phyloP scores from a whole-genome alignment of 257 asterid species.

The Capsicum chinense region DNA sequence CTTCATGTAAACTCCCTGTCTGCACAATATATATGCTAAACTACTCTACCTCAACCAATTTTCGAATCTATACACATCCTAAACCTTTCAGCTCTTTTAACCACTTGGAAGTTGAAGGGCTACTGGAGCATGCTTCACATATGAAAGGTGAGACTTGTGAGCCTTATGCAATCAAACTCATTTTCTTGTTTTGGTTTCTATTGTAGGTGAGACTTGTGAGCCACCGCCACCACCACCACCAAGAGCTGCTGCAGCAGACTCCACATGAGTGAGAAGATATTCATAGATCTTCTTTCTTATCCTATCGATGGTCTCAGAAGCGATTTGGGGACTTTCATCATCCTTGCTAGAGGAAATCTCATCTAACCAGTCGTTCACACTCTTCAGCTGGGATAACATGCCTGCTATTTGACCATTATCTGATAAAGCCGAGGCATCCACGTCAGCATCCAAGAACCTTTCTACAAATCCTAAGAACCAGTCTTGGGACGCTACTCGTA shows the following conservation, averaged over 20 bases:
- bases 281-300: conserved; percentile 94
- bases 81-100: conserved; percentile 30
- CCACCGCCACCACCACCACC: conserved; percentile 81
- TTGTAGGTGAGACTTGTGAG: conserved; percentile 49
- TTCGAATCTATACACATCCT: conserved; percentile 38
- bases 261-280: conserved; percentile 94
- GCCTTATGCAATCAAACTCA: conserved; percentile 35
- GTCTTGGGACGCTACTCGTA: conserved; percentile 75
- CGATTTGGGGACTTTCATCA: conserved; percentile 60
- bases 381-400: conserved; percentile 89
- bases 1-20: conserved; percentile 24
- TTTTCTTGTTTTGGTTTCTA: conserved; percentile 61
- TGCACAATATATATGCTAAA: conserved; percentile 23
- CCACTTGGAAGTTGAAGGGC: conserved; percentile 37
- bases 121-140: conserved; percentile 20
- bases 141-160: conserved; percentile 17
- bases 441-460: conserved; percentile 90
- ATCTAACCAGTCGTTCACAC: conserved; percentile 96
- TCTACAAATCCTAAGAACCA: conserved; percentile 96
- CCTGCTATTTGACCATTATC: conserved; percentile 96
- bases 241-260: conserved; percentile 95
- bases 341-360: conserved; percentile 69
- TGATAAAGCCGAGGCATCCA: conserved; percentile 68
- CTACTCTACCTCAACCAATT: conserved; percentile 33
- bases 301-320: conserved; percentile 72